Conservation (phyloP, 768 basidiomycete species). For the Tephrocybe rancida region DNA sequence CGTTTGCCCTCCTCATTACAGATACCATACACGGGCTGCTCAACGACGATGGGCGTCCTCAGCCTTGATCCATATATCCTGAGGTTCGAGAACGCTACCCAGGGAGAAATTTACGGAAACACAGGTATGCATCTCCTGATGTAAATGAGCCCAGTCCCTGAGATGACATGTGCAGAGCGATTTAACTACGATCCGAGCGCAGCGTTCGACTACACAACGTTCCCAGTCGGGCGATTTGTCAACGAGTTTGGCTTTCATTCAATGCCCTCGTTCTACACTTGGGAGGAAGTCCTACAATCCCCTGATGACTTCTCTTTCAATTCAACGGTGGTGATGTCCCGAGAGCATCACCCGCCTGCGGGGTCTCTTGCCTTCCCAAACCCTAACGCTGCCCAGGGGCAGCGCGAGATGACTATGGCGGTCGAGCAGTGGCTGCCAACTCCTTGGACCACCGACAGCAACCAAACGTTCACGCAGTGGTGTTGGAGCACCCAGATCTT, state of each 20-base stretch:
- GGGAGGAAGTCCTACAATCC: slow-evolving; percentile 55
- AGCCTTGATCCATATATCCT: slow-evolving; percentile 56
- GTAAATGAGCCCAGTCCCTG: neutral
- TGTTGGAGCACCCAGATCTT: slow-evolving; percentile 65
- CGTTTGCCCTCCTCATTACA: slow-evolving; percentile 17
- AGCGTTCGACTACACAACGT: slow-evolving; percentile 58
- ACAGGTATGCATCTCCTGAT: slow-evolving; percentile 33
- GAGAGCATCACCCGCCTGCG: slow-evolving; percentile 59
- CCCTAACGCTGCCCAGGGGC: slow-evolving; percentile 54
- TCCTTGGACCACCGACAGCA: slow-evolving; percentile 46
- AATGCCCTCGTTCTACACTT: slow-evolving; percentile 63
- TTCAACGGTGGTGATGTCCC: slow-evolving; percentile 55
- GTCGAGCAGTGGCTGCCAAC: slow-evolving; percentile 60
- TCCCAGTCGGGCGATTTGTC: slow-evolving; percentile 52
- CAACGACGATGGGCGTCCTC: slow-evolving; percentile 59
- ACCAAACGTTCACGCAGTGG: slow-evolving; percentile 66
- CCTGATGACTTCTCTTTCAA: slow-evolving; percentile 59
- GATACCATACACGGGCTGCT: slow-evolving; percentile 63
- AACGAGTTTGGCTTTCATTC: slow-evolving; percentile 71
- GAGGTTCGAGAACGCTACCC: slow-evolving; percentile 50
- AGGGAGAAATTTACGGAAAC: slow-evolving; percentile 59
- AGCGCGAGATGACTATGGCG: slow-evolving; percentile 51
- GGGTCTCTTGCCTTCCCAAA: slow-evolving; percentile 55
- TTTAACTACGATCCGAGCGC: slow-evolving; percentile 56
- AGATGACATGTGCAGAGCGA: slow-evolving; percentile 38